Percentiles rank a stretch among this genome's conserved stretches.
Conservation (phyloP, 202 grass and related monocot genomes). For the Brachypodium distachyon region DNA sequence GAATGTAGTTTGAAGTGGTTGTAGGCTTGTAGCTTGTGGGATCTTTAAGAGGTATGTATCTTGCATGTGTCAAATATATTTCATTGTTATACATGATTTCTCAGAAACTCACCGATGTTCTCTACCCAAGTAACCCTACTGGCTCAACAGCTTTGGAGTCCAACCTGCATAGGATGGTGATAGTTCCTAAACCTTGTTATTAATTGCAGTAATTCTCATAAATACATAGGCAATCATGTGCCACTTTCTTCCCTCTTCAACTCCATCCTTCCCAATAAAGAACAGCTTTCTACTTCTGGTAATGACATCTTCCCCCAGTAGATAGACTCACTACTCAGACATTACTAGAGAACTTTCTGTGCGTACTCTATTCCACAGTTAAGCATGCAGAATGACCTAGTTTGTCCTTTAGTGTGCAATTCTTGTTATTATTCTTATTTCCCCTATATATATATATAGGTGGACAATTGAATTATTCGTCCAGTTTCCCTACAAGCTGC, state of each 20-base stretch:
- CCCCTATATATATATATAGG: not conserved
- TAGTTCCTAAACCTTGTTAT: not conserved
- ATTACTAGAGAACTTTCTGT: not conserved
- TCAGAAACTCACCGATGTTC: not conserved
- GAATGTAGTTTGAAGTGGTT: not conserved
- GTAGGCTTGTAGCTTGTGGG: not conserved
- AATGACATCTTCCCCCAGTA: not conserved
- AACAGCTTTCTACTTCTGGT: not conserved
- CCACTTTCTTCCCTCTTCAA: not conserved
- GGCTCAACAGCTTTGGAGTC: not conserved
- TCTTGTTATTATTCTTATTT: not conserved
- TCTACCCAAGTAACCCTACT: not conserved
- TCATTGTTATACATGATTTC: not conserved
- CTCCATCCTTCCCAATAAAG: not conserved
- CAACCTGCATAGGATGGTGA: not conserved
- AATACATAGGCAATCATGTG: not conserved
- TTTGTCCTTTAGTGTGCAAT: not conserved
- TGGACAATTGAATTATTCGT: not conserved
- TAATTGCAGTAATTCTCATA: not conserved
- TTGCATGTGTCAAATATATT: not conserved
- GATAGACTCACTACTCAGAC: not conserved
- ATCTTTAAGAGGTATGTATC: not conserved
- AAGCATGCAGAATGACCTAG: not conserved
- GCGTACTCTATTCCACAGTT: not conserved
- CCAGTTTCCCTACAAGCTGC: not conserved